A percentile compares a stretch with the other conserved stretches of the same genome.
Conservation (phyloP, 2,329 filamentous ascomycete genomes). For the Fusarium decemcellulare region DNA sequence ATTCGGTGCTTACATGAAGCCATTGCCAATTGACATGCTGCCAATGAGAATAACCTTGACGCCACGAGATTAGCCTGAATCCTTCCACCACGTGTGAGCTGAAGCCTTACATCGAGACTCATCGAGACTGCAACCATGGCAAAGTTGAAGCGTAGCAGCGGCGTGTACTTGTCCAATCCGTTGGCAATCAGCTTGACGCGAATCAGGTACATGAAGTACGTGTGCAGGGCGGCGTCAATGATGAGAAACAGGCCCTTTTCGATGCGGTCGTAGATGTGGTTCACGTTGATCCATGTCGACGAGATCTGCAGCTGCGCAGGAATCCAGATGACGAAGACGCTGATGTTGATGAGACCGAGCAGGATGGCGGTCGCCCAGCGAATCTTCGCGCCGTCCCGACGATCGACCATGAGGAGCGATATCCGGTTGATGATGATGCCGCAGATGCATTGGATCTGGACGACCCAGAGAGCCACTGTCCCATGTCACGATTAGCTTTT, state of each 20-base stretch:
- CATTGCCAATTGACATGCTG: slow-evolving; percentile 42
- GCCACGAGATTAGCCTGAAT: background rate
- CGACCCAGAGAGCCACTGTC: slow-evolving; percentile 36
- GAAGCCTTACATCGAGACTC: slow-evolving; percentile 38
- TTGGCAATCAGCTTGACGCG: slow-evolving; percentile 58
- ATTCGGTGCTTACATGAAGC: slow-evolving; percentile 37
- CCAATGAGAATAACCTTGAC: slow-evolving; percentile 41
- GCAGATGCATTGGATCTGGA: slow-evolving; percentile 42
- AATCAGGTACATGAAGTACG: slow-evolving; percentile 54
- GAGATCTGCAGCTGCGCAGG: slow-evolving; percentile 36
- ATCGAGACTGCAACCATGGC: slow-evolving; percentile 45
- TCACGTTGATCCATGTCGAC: slow-evolving; percentile 26
- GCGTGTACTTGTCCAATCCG: slow-evolving; percentile 63
- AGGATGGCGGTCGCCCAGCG: slow-evolving; percentile 23
- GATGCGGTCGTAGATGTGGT: slow-evolving; percentile 34
- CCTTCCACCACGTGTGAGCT: background rate
- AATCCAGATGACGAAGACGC: slow-evolving; percentile 38
- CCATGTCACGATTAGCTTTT: slow-evolving; percentile 6
- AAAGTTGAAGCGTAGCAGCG: slow-evolving; percentile 55
- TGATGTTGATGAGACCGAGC: slow-evolving; percentile 38
- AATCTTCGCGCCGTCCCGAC: slow-evolving; percentile 20
- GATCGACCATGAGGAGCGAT: slow-evolving; percentile 35
- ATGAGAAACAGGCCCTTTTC: slow-evolving; percentile 35
- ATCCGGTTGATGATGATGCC: slow-evolving; percentile 44
- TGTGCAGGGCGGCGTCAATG: slow-evolving; percentile 50